Conservation (phyloP, 352 stramenopile species). For the Globisporangium cystogenes region DNA sequence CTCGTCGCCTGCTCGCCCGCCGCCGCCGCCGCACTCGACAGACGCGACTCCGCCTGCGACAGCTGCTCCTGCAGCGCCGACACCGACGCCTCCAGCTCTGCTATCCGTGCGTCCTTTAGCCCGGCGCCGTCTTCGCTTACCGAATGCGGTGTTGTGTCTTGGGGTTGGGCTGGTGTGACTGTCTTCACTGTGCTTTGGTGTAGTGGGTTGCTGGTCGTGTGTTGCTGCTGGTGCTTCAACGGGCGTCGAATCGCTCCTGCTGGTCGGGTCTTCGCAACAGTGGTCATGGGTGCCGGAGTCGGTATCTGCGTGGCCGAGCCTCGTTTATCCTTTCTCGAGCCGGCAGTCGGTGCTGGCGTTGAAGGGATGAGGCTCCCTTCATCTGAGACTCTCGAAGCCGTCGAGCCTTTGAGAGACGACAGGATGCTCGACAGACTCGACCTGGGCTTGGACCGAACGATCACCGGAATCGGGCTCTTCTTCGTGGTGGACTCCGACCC, state of each 20-base stretch:
- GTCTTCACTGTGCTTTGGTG: neutral
- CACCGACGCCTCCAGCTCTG: constrained; percentile 10
- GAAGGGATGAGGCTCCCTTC: constrained; percentile 2
- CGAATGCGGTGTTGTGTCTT: too few species aligned
- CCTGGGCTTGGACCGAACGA: constrained; percentile 1
- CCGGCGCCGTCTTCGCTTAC: too few species aligned
- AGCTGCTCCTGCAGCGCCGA: constrained; percentile 8
- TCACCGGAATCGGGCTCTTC: constrained; percentile 6
- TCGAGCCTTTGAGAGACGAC: constrained; percentile 2
- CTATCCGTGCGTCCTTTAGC: neutral
- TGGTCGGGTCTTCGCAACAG: neutral
- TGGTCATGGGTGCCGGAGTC: neutral
- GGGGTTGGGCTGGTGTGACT: neutral
- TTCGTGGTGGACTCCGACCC: neutral
- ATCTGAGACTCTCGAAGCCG: neutral
- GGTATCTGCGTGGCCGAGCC: constrained; percentile 2
- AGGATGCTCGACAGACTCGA: constrained; percentile 11
- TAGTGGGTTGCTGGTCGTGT: neutral
- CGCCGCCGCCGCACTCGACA: constrained; percentile 16
- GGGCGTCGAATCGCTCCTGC: neutral
- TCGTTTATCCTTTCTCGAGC: neutral
- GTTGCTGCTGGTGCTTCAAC: neutral
- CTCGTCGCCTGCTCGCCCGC: constrained; percentile 16
- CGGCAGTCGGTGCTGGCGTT: constrained; percentile 1
- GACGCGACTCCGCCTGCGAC: constrained; percentile 6